A percentile compares a stretch with the other conserved stretches of the same genome.
These are phyloP conservation scores for Ophiocordyceps polyrhachis-furcata DNA, from an alignment of 2,329 filamentous ascomycete species.

Conservation along the genomic window DNA sequence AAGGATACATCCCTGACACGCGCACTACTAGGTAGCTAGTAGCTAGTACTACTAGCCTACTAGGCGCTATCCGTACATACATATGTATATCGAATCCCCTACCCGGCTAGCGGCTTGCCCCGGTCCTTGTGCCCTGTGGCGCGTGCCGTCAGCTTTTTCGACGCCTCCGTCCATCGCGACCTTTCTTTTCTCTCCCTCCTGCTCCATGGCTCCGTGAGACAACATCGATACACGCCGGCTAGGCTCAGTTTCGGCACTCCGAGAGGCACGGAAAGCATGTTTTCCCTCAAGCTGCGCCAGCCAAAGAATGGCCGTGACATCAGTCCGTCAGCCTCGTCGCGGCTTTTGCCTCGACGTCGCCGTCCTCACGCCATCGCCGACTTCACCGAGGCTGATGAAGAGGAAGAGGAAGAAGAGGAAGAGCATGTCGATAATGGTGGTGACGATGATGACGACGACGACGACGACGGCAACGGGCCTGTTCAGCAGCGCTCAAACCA, in stretches of 20 bases:
- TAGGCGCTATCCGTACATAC: neutral
- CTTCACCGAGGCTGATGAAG: slow-evolving; percentile 45
- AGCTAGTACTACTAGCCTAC: no score
- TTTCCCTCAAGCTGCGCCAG: slow-evolving; percentile 17
- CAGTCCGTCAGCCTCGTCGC: slow-evolving; percentile 14
- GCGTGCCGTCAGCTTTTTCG: neutral
- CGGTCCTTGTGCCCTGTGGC: neutral
- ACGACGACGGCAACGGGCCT: slow-evolving; percentile 16
- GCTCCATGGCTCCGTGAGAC: slow-evolving; percentile 11
- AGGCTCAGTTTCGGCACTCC: slow-evolving; percentile 5
- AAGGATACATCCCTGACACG: no score
- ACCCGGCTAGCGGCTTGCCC: neutral
- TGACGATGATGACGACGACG: slow-evolving; percentile 27
- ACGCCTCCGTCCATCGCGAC: neutral
- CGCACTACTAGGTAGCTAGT: neutral
- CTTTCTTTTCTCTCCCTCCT: neutral
- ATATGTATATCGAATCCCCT: neutral
- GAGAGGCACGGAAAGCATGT: slow-evolving; percentile 12
- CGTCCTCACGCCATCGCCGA: slow-evolving; percentile 39
- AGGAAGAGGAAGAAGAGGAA: slow-evolving; percentile 25
- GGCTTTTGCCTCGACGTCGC: slow-evolving; percentile 9
- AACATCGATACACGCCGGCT: slow-evolving; percentile 5
- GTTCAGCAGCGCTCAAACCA: slow-evolving; percentile 13
- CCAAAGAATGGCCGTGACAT: slow-evolving; percentile 13
- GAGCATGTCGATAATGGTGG: slow-evolving; percentile 16